Evolutionary conservation across 1,284 basidiomycete genomes (phyloP), one percentile per base, ranked within the genome.

Genomic region (Ganoderma boninense): DNA sequence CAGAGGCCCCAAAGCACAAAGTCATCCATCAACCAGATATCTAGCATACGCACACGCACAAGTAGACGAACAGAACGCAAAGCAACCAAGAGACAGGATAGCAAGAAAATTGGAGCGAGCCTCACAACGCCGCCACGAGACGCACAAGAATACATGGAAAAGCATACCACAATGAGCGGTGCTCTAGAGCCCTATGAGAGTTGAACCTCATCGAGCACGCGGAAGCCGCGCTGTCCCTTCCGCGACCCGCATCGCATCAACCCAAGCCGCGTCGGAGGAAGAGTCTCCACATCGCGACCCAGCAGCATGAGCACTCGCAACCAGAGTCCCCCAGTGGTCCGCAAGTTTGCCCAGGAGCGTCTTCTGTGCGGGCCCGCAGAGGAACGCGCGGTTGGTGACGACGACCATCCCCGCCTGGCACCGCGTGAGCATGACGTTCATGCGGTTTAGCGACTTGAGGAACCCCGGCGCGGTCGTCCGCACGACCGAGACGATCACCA

Each of bases 401-500:
- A 78, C 68, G 35, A 75, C 70, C 75, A 78, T 77, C 60, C 77
- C 71, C 26, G 38, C 32, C 70, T 67, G 70, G 56, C 73, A 69
- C 46, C 74, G 73, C 42, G 67, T 71, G 38, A 76, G 87, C 89
- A 92, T 91, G 54, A 92, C 91, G 86, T 92, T 92, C 64, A 87
- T 85, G n/a, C 91, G 84, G 57, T 88, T 85, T 7, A 84, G 74
- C 75, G 88, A 87, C 35, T 77, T 76, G 29, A 92, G 81, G 76
- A 93, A 93, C 10, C 91, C 92, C 63, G 89, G 79, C 5, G 79
- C 81, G 26, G 80, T 80, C 23, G 90, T 87, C 26, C 92, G 86
- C n/a, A 92, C 90, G 71, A 90, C 73, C 38, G 89, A 90, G 64
- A 92, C 86, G 65, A 92, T 83, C 60, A 90, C 88, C 62, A 85